A percentile compares a stretch with the other conserved stretches of the same genome.
These are phyloP conservation scores for Cokeromyces recurvatus DNA, from an alignment of 371 early-diverging fungal species.

Conservation along the genomic window DNA sequence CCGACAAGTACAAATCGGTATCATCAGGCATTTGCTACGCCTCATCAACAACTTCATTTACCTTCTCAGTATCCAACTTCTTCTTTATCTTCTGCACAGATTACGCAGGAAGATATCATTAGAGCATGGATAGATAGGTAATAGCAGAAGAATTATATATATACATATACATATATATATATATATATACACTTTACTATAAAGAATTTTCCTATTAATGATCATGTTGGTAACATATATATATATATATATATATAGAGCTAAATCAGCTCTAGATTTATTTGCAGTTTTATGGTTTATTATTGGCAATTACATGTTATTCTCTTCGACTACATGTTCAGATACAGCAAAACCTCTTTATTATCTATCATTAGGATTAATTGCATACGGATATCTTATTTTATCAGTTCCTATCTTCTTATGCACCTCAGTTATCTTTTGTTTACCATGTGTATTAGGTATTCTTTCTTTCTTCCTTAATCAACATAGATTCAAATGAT, in stretches of 20 bases:
- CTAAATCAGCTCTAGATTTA: constrained; percentile 39
- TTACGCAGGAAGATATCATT: constrained; percentile 1
- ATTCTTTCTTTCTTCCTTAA: neutral
- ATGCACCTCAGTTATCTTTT: constrained; percentile 60
- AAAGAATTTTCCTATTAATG: too few species aligned
- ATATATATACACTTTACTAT: too few species aligned
- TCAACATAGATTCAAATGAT: too few species aligned
- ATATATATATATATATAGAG: neutral
- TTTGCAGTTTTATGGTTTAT: constrained; percentile 67
- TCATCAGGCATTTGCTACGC: constrained; percentile 15
- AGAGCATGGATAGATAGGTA: constrained; percentile 34
- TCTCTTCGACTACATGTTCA: constrained; percentile 50
- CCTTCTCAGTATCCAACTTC: too few species aligned
- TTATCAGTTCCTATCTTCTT: constrained; percentile 62
- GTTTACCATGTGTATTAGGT: constrained; percentile 60
- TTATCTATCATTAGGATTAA: constrained; percentile 51
- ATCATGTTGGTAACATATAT: too few species aligned
- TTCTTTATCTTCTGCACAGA: too few species aligned
- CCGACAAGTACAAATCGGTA: constrained; percentile 13
- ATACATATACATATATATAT: too few species aligned
- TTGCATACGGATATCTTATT: constrained; percentile 65
- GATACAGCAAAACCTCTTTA: constrained; percentile 54
- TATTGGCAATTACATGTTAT: constrained; percentile 67
- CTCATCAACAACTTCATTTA: constrained; percentile 3
- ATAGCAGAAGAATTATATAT: neutral